phyloP scores from a whole-genome alignment of 1,139 yeast genomes.

The Scheffersomyces parashehatae region DNA sequence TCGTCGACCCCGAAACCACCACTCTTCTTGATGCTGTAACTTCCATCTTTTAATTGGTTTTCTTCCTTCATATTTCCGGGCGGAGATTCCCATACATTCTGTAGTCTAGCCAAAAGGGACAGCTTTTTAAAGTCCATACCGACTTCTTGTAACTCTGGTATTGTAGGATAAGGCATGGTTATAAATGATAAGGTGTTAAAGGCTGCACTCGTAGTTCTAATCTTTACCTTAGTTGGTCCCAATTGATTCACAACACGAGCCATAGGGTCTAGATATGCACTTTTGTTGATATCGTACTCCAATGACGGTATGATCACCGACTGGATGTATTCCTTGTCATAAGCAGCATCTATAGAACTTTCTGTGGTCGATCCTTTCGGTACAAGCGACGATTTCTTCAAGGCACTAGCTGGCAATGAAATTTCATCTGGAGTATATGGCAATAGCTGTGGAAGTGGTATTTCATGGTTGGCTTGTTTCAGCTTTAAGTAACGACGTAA shows the following conservation, averaged over 20 bases:
- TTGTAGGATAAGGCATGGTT: slow-evolving; percentile 25
- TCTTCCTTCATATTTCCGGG: slow-evolving; percentile 12
- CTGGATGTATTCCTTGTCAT: slow-evolving; percentile 36
- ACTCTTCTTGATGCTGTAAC: slow-evolving; percentile 29
- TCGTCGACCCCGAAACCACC: slow-evolving; percentile 29
- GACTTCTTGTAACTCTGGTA: slow-evolving; percentile 21
- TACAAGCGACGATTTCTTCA: slow-evolving; percentile 6
- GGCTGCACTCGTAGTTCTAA: slow-evolving; percentile 34
- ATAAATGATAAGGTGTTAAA: slow-evolving; percentile 30
- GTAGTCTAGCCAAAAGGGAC: slow-evolving; percentile 23
- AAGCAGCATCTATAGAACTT: slow-evolving; percentile 24
- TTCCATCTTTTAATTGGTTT: slow-evolving; percentile 23
- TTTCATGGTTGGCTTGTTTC: slow-evolving; percentile 23
- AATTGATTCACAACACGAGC: slow-evolving; percentile 25
- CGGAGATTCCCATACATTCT: slow-evolving; percentile 29
- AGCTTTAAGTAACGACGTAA: slow-evolving; percentile 30
- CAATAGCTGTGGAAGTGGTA: slow-evolving; percentile 37
- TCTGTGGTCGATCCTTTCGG: slow-evolving; percentile 24
- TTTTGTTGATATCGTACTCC: slow-evolving; percentile 36
- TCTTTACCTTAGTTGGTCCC: slow-evolving; percentile 41
- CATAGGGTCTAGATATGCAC: slow-evolving; percentile 23
- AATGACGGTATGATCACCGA: slow-evolving; percentile 37
- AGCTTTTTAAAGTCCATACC: slow-evolving; percentile 37
- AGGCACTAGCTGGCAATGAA: slow-evolving; percentile 5
- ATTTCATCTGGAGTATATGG: slow-evolving; percentile 27